These are phyloP conservation scores for Termitomyces eurrhizus DNA, from an alignment of 768 basidiomycete genomes.

Conservation along the genomic window DNA sequence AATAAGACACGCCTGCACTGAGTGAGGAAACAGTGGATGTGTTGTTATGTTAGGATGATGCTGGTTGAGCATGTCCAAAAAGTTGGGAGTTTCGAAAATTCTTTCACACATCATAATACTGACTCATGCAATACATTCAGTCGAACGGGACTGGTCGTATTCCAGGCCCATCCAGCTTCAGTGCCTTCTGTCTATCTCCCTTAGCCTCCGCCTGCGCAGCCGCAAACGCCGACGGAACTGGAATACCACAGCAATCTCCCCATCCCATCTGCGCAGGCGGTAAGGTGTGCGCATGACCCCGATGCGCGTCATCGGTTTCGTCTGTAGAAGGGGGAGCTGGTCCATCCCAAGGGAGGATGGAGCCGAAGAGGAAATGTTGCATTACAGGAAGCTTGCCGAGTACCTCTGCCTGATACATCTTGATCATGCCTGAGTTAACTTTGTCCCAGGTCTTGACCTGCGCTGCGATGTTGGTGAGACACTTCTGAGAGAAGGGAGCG, in stretches of 20 bases:
- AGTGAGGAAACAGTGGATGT: too few species aligned
- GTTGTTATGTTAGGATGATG: too few species aligned
- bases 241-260: slow-evolving; percentile 93
- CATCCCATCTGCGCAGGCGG: slow-evolving; percentile 61
- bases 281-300: slow-evolving; percentile 46
- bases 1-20: too few species aligned
- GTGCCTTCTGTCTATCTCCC: slow-evolving; percentile 31
- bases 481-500: slow-evolving; percentile 7
- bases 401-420: slow-evolving; percentile 97
- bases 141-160: slow-evolving; percentile 83
- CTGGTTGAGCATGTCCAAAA: too few species aligned
- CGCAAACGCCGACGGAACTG: slow-evolving; percentile 77
- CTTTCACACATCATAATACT: too few species aligned
- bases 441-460: slow-evolving; percentile 93
- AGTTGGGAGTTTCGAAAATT: too few species aligned
- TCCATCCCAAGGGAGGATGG: slow-evolving; percentile 67
- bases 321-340: slow-evolving; percentile 34
- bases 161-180: slow-evolving; percentile 51
- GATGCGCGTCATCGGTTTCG: slow-evolving; percentile 34
- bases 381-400: slow-evolving; percentile 92
- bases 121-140: slow-evolving; percentile 21
- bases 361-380: slow-evolving; percentile 95
- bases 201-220: slow-evolving; percentile 58
- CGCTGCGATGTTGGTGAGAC: background rate
- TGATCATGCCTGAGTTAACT: slow-evolving; percentile 93